A percentile compares a stretch with the other conserved stretches of the same genome.
Conservation (phyloP, 2,329 filamentous ascomycete genomes). For the Niveomyces coronatus region DNA sequence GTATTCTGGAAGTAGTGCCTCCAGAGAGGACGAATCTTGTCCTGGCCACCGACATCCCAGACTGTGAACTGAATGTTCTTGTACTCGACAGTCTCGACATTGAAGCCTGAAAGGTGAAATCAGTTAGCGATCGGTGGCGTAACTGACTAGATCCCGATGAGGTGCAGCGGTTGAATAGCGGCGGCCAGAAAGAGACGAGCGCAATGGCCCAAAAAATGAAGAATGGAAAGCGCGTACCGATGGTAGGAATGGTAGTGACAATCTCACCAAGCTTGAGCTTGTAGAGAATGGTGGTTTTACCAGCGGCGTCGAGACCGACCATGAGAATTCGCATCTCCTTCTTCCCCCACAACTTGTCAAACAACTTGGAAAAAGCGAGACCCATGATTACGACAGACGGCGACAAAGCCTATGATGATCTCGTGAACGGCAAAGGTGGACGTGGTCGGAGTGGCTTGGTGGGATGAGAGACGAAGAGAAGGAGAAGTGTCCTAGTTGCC, state of each 20-base stretch:
- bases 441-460: conserved; percentile 18
- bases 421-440: conserved; percentile 7
- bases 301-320: conserved; percentile 97
- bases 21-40: conserved; percentile 99
- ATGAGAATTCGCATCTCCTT: conserved; percentile 99
- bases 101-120: conserved; percentile 61
- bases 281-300: conserved; percentile 99
- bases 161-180: background rate
- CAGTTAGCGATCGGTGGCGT: conserved; percentile 7
- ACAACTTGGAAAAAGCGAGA: conserved; percentile 94
- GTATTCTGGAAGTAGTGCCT: conserved; percentile 99
- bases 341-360: conserved; percentile 95
- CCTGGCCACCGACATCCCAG: conserved; percentile 99
- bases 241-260: conserved; percentile 97
- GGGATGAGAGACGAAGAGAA: conserved; percentile 14
- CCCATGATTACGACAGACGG: conserved; percentile 68
- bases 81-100: conserved; percentile 99
- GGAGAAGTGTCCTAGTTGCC: conserved; percentile 20
- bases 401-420: conserved; percentile 20
- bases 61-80: conserved; percentile 99
- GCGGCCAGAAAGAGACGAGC: conserved; percentile 2
- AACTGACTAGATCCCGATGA: no score
- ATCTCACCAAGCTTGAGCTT: conserved; percentile 99
- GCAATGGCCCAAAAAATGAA: background rate
- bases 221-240: conserved; percentile 52